These are phyloP conservation scores for Stenogyne calaminthoides DNA, from an alignment of 305 asterid genomes.

Conservation along the genomic window DNA sequence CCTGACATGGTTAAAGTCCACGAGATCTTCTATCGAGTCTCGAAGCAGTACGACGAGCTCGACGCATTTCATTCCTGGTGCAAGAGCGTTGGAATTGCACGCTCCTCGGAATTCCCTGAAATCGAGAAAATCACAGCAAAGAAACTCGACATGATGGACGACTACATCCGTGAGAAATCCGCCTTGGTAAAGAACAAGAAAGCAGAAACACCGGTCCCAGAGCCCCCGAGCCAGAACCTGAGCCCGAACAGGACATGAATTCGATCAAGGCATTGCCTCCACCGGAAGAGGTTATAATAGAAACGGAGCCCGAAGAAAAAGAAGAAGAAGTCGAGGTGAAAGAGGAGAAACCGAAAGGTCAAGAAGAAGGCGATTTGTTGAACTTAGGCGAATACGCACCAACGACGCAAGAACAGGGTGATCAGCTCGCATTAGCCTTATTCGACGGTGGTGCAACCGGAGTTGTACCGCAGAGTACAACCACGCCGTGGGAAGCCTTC, in stretches of 20 bases:
- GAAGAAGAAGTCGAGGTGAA: constrained; percentile 26
- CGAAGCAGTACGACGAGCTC: constrained; percentile 86
- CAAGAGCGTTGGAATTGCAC: constrained; percentile 61
- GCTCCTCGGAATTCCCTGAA: constrained; percentile 77
- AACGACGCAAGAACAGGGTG: constrained; percentile 57
- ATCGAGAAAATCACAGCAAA: constrained; percentile 72
- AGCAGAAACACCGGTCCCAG: constrained; percentile 14
- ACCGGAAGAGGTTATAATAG: constrained; percentile 47
- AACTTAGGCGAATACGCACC: constrained; percentile 69
- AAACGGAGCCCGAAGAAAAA: constrained; percentile 27
- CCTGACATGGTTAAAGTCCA: constrained; percentile 62
- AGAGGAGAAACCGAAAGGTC: constrained; percentile 34
- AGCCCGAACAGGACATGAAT: constrained; percentile 56
- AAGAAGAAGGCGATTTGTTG: constrained; percentile 68
- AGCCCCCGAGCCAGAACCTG: constrained; percentile 36
- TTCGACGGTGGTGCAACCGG: constrained; percentile 55
- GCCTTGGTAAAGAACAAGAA: constrained; percentile 33
- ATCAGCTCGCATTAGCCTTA: constrained; percentile 72
- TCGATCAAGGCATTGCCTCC: constrained; percentile 73
- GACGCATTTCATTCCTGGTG: constrained; percentile 76
- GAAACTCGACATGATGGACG: constrained; percentile 89
- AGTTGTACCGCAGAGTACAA: constrained; percentile 31
- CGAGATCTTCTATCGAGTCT: constrained; percentile 66
- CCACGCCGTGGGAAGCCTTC: constrained; percentile 84
- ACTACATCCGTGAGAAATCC: constrained; percentile 64